Conservation (phyloP, 192 early-diverging fungal species). For the Backusella tuberculispora region DNA sequence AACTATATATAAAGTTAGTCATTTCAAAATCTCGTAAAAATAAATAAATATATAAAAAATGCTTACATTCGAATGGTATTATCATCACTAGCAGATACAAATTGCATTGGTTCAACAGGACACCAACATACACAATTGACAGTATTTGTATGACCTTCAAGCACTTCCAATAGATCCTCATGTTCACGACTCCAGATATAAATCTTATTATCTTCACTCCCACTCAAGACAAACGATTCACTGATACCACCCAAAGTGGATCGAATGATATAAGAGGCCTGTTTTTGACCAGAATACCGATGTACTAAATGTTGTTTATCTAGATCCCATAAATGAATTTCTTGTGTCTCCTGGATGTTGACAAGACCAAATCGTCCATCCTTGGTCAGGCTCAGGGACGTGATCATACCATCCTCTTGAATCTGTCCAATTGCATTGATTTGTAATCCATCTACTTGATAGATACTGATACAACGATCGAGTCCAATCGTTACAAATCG, state of each 20-base stretch:
- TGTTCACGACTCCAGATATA: conserved; percentile 85
- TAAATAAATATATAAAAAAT: not conserved
- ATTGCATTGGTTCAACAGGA: conserved; percentile 59
- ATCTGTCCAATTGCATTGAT: conserved; percentile 35
- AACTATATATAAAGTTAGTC: conserved; percentile 14
- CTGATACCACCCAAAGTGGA: conserved; percentile 88
- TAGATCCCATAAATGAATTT: conserved; percentile 92
- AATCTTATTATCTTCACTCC: conserved; percentile 67
- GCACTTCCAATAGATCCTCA: conserved; percentile 65
- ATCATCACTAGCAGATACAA: conserved; percentile 86
- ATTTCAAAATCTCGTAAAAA: not conserved
- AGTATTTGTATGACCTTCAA: conserved; percentile 66
- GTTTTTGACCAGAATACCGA: conserved; percentile 82
- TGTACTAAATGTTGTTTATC: conserved; percentile 66
- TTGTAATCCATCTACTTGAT: conserved; percentile 53
- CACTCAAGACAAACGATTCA: conserved; percentile 83
- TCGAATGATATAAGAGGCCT: conserved; percentile 87
- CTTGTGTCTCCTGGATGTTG: conserved; percentile 62
- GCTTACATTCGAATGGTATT: conserved; percentile 78
- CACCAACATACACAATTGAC: conserved; percentile 84
- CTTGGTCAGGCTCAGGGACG: conserved; percentile 65
- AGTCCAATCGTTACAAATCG: conserved; percentile 64
- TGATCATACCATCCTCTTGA: conserved; percentile 59
- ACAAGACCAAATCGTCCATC: conserved; percentile 66
- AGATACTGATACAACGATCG: conserved; percentile 69